Evolutionary conservation across 345 rosid species (phyloP), one percentile per base, ranked within the genome.

Genomic region (Gossypium arboreum): DNA sequence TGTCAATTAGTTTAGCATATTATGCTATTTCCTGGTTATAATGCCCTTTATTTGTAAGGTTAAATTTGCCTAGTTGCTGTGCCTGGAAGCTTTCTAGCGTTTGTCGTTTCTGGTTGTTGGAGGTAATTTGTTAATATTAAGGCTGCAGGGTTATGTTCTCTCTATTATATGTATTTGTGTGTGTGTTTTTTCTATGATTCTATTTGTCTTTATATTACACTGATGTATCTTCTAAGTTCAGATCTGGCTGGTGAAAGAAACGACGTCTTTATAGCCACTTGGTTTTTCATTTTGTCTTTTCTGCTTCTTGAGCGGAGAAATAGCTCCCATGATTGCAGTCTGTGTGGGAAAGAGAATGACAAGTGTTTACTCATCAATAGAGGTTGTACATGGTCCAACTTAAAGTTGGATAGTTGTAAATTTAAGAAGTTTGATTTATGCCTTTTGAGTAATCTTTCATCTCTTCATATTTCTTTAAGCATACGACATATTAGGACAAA

Each of bases 231-330:
- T 72, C 52, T 2, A 50, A 47, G 72, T 25, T 72, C 65, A 57
- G 34, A 68, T 39, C 57, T 72, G 64, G 75, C 75, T 41, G 75
- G 64, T 72, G 75, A 57, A 41, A 56, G 50, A 56, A 55, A 43
- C 51, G 65, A 39, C 2, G 2, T 39, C 29, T 20, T 41, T 18
- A 22, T 41, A 7, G 39, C 20, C 29, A 12, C 74, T 13, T 3
- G 63, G 63, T 54, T 71, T 51, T 20, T 2, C 0, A 54, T 71
- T 39, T 20, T 20, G 34, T 15, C 39, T 12, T 13, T 51, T 51
- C 3, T 48, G 51, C 13, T 48, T 48, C 13, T 48, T 10, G 51
- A 48, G 51, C 6, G 6, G 41, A 34, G 41, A 34, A 48, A 15
- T 48, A 48, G 52, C 16, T 15, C 16, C 29, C 17, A 12, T 45